Conservation (phyloP, 2,329 filamentous ascomycete species). For the Blastomyces silverae region DNA sequence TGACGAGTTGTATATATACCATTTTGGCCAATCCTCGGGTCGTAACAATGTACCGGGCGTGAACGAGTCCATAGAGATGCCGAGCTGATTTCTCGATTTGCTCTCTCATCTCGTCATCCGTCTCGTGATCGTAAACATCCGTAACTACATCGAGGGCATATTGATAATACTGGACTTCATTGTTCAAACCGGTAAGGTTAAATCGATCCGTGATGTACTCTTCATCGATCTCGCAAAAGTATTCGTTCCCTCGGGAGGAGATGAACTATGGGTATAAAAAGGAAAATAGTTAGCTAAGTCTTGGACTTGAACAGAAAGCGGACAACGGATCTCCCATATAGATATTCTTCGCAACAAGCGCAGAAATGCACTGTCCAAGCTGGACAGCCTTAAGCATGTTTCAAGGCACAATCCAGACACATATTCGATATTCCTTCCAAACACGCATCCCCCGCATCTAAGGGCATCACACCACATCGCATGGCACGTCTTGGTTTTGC, state of each 20-base stretch:
- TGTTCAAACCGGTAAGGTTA: constrained; percentile 94
- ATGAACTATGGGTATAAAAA: constrained; percentile 65
- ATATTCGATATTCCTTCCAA: neutral
- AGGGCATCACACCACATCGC: neutral
- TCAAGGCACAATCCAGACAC: neutral
- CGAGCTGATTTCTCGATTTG: constrained; percentile 95
- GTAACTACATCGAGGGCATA: constrained; percentile 97
- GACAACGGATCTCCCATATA: neutral
- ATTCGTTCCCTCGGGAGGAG: constrained; percentile 93
- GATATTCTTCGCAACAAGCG: neutral
- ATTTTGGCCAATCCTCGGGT: constrained; percentile 92
- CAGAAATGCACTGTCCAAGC: neutral
- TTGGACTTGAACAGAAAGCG: neutral
- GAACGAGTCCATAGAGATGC: constrained; percentile 91
- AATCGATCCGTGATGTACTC: constrained; percentile 97
- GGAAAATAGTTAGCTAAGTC: constrained; percentile 13
- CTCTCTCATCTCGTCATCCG: constrained; percentile 96
- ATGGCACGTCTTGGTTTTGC: neutral
- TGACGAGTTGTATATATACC: constrained; percentile 51
- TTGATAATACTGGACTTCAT: constrained; percentile 97
- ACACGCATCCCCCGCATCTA: neutral
- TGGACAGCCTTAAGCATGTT: neutral
- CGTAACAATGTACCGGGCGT: constrained; percentile 94
- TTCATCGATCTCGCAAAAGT: constrained; percentile 99
- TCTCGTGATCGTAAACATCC: constrained; percentile 97